Evolutionary conservation across 768 basidiomycete genomes (phyloP).

Genomic region (Mycena maculata): DNA sequence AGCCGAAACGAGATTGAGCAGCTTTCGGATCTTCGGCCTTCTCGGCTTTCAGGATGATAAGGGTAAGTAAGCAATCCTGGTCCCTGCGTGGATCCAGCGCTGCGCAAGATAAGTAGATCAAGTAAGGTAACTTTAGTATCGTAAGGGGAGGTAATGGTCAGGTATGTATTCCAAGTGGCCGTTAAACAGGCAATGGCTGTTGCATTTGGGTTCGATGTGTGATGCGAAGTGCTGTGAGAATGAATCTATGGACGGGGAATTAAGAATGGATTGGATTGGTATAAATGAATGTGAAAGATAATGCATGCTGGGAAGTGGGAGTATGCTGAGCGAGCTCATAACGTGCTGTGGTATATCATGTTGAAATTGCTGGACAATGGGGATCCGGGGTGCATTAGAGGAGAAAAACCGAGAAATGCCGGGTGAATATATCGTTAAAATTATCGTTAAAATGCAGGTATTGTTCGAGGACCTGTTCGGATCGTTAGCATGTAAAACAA

Average conservation of each 20-base stretch:
- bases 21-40: no score
- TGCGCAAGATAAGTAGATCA: not conserved
- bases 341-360: conserved; percentile 1
- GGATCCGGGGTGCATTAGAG: not conserved
- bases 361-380: not conserved
- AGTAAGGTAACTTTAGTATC: conserved; percentile 13
- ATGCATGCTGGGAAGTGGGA: not conserved
- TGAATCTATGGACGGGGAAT: not conserved
- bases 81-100: no score
- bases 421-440: not conserved
- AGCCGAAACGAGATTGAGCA: no score
- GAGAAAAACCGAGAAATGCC: not conserved
- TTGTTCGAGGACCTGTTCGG: not conserved
- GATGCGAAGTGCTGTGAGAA: not conserved
- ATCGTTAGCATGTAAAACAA: not conserved
- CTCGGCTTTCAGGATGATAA: no score
- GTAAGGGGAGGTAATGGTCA: not conserved
- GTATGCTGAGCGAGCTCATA: conserved; percentile 2
- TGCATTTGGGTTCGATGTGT: not conserved
- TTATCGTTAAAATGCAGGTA: conserved; percentile 1
- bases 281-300: conserved; percentile 7
- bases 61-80: no score
- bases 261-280: no score
- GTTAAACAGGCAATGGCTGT: not conserved
- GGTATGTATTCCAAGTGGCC: conserved; percentile 19